These are phyloP conservation scores for Penicillium hordei DNA, from an alignment of 2,329 filamentous ascomycete species.

Conservation along the genomic window DNA sequence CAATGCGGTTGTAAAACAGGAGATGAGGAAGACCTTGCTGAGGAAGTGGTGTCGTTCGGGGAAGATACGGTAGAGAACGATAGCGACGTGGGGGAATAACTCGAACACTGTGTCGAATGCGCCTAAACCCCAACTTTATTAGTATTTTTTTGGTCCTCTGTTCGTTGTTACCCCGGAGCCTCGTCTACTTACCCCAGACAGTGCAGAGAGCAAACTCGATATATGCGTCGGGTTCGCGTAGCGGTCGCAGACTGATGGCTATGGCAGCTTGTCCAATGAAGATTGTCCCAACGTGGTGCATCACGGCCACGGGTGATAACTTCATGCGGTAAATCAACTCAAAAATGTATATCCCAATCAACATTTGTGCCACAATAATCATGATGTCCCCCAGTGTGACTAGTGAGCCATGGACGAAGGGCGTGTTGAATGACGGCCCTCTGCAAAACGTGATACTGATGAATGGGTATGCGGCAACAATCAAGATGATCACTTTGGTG, in stretches of 20 bases:
- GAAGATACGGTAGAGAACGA: slow-evolving; percentile 48
- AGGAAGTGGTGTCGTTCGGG: slow-evolving; percentile 42
- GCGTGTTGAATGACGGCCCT: slow-evolving; percentile 31
- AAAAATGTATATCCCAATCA: slow-evolving; percentile 50
- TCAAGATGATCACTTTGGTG: slow-evolving; percentile 44
- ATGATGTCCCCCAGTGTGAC: slow-evolving; percentile 47
- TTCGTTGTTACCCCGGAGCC: background rate
- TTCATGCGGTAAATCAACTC: slow-evolving; percentile 47
- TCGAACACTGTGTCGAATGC: slow-evolving; percentile 50
- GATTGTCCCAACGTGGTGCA: slow-evolving; percentile 45
- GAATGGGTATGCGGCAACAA: slow-evolving; percentile 46
- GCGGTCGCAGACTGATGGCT: slow-evolving; percentile 36
- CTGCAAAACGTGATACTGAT: slow-evolving; percentile 39
- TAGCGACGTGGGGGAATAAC: slow-evolving; percentile 48
- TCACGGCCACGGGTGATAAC: slow-evolving; percentile 43
- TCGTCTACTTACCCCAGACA: slow-evolving; percentile 39
- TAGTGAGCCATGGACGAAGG: slow-evolving; percentile 27
- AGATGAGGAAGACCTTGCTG: slow-evolving; percentile 38
- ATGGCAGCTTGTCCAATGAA: slow-evolving; percentile 46
- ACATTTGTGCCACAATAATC: slow-evolving; percentile 42
- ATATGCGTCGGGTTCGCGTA: slow-evolving; percentile 33
- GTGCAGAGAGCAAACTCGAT: slow-evolving; percentile 42
- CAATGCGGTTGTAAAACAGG: slow-evolving; percentile 39
- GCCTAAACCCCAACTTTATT: slow-evolving; percentile 28
- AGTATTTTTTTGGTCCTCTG: background rate